Conservation (phyloP, 192 early-diverging fungal species). For the Gigaspora rosea region DNA sequence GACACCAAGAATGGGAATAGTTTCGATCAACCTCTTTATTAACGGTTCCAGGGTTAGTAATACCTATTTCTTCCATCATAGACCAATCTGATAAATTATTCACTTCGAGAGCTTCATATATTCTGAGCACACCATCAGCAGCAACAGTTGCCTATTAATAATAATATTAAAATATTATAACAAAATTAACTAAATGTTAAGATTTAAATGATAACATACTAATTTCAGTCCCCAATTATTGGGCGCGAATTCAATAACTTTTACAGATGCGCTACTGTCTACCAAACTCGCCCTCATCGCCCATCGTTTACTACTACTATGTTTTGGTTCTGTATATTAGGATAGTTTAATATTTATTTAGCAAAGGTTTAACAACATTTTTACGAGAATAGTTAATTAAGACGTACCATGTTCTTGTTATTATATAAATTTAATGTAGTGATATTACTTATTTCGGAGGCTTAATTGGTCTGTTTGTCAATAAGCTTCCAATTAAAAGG, state of each 20-base stretch:
- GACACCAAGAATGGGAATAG: constrained; percentile 86
- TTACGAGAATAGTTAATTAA: background rate
- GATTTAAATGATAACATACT: constrained; percentile 40
- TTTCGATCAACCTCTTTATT: constrained; percentile 76
- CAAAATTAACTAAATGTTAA: background rate
- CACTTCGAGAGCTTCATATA: constrained; percentile 86
- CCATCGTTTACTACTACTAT: constrained; percentile 59
- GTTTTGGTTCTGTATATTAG: constrained; percentile 53
- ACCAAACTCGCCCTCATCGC: constrained; percentile 71
- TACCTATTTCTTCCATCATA: too few relatives aligned
- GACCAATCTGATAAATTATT: too few relatives aligned
- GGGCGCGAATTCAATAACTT: constrained; percentile 91
- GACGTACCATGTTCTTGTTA: constrained; percentile 69
- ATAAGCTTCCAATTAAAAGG: too few relatives aligned
- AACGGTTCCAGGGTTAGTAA: too few relatives aligned
- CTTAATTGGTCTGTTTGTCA: too few relatives aligned
- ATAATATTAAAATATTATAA: background rate
- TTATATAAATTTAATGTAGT: too few relatives aligned
- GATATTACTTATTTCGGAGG: too few relatives aligned
- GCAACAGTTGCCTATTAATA: constrained; percentile 67
- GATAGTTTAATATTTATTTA: background rate
- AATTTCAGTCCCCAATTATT: constrained; percentile 77
- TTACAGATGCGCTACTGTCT: too few relatives aligned
- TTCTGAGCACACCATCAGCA: constrained; percentile 80
- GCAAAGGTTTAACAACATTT: background rate